A percentile compares a stretch with the other conserved stretches of the same genome.
Evolutionary conservation across 139 green algal genomes (phyloP).

Genomic region (Astrephomene gubernaculifera): DNA sequence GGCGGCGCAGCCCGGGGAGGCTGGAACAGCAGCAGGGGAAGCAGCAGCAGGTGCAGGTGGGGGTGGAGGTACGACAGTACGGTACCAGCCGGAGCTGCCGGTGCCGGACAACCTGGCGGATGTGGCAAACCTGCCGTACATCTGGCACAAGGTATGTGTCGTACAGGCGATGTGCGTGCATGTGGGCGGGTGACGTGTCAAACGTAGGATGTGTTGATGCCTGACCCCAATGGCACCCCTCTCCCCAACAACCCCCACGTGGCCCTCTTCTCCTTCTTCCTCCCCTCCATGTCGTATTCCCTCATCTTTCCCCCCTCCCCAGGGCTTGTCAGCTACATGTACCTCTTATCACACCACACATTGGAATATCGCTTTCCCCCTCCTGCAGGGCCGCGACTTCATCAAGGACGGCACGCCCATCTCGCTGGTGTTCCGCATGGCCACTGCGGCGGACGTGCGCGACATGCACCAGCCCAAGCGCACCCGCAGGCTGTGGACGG

Average conservation of each 20-base stretch:
- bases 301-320: too few relatives aligned
- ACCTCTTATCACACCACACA: too few relatives aligned
- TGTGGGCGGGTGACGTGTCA: too few relatives aligned
- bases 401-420: slow-evolving; percentile 46
- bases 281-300: too few relatives aligned
- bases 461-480: slow-evolving; percentile 40
- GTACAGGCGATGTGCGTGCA: too few relatives aligned
- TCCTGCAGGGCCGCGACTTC: slow-evolving; percentile 50
- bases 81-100: slow-evolving; percentile 31
- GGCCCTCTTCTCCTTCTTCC: too few relatives aligned
- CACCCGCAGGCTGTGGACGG: slow-evolving; percentile 55
- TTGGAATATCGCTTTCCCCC: too few relatives aligned
- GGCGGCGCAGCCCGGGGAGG: too few relatives aligned
- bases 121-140: slow-evolving; percentile 58
- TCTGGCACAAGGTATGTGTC: slow-evolving; percentile 77
- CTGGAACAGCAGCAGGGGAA: not conserved
- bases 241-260: too few relatives aligned
- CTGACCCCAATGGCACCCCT: too few relatives aligned
- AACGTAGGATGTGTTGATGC: too few relatives aligned
- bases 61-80: not conserved
- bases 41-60: not conserved
- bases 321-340: too few relatives aligned
- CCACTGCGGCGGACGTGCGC: slow-evolving; percentile 48
- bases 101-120: slow-evolving; percentile 42
- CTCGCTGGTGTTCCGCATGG: slow-evolving; percentile 60